Conservation (phyloP, 345 rosid genomes). For the Sisymbrium altissimum region DNA sequence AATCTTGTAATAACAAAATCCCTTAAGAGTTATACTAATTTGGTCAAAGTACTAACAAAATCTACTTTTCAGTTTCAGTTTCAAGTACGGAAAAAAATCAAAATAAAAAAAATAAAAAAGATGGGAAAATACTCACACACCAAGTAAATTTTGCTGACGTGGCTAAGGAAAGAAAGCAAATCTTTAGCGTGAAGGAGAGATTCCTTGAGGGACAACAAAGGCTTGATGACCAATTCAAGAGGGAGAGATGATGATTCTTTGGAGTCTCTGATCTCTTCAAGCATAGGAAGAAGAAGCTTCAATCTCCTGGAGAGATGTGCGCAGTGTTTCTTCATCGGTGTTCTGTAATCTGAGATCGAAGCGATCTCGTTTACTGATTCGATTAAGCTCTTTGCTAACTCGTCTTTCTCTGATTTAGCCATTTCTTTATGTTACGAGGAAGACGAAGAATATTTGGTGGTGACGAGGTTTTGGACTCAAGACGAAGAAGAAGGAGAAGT, state of each 20-base stretch:
- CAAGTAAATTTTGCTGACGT: constrained; percentile 87
- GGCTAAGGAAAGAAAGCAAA: constrained; percentile 59
- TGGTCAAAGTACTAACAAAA: background rate
- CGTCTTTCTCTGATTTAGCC: constrained; percentile 45
- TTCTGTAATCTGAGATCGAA: constrained; percentile 43
- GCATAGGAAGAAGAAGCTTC: constrained; percentile 69
- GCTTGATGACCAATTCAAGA: constrained; percentile 20
- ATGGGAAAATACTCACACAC: constrained; percentile 44
- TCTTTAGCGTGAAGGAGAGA: constrained; percentile 57
- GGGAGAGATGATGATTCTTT: constrained; percentile 41
- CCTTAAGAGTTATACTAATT: too few species aligned
- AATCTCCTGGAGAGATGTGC: constrained; percentile 61
- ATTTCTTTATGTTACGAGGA: constrained; percentile 19
- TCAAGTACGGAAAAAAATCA: background rate
- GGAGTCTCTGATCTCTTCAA: constrained; percentile 74
- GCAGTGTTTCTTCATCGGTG: constrained; percentile 59
- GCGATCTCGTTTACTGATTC: constrained; percentile 62
- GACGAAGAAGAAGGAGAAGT: constrained; percentile 5
- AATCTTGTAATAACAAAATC: too few species aligned
- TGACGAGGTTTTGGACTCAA: constrained; percentile 1
- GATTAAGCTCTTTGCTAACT: constrained; percentile 45
- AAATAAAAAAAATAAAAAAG: background rate
- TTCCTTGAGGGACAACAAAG: constrained; percentile 46
- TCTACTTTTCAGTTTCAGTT: background rate
- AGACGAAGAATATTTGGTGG: background rate